Conservation (phyloP, 2,329 filamentous ascomycete species). For the Harringtonia aguacate region DNA sequence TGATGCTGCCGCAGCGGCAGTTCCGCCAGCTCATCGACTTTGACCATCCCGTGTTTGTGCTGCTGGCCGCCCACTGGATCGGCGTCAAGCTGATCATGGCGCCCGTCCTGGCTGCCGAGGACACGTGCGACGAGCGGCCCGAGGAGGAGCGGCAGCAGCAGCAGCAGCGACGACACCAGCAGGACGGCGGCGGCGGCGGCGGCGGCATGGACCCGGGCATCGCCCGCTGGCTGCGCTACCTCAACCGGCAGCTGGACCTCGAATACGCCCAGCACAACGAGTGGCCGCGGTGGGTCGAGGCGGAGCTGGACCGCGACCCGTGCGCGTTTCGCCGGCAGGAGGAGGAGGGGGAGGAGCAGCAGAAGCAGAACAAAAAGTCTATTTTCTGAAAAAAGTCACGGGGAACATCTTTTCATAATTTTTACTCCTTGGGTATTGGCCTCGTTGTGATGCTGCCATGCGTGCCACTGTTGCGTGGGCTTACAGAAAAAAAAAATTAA, state of each 20-base stretch:
- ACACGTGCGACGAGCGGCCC: not conserved
- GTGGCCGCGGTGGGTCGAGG: slow-evolving; percentile 45
- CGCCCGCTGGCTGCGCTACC: slow-evolving; percentile 36
- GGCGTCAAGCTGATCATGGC: slow-evolving; percentile 43
- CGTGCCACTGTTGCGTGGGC: no score
- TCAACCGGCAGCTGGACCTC: slow-evolving; percentile 35
- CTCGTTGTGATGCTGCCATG: no score
- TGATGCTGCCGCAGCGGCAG: slow-evolving; percentile 40
- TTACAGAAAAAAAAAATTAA: no score
- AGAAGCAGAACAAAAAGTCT: no score
- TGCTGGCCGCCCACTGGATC: slow-evolving; percentile 45
- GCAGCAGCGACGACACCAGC: slow-evolving; percentile 7
- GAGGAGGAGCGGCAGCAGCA: slow-evolving; percentile 17
- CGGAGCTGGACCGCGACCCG: slow-evolving; percentile 33
- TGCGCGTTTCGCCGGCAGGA: slow-evolving; percentile 38
- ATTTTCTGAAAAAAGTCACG: no score
- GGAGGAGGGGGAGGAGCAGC: no score
- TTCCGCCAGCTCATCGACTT: slow-evolving; percentile 40
- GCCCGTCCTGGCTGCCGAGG: slow-evolving; percentile 24
- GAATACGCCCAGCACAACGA: slow-evolving; percentile 35
- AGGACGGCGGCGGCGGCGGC: not conserved
- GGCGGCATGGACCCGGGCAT: slow-evolving; percentile 30
- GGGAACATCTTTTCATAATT: no score
- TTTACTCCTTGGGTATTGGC: no score
- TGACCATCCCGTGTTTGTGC: slow-evolving; percentile 30